Evolutionary conservation across 2,329 filamentous ascomycete species (phyloP), one percentile per base, ranked within the genome.

Genomic region (Metarhizium guizhouense): DNA sequence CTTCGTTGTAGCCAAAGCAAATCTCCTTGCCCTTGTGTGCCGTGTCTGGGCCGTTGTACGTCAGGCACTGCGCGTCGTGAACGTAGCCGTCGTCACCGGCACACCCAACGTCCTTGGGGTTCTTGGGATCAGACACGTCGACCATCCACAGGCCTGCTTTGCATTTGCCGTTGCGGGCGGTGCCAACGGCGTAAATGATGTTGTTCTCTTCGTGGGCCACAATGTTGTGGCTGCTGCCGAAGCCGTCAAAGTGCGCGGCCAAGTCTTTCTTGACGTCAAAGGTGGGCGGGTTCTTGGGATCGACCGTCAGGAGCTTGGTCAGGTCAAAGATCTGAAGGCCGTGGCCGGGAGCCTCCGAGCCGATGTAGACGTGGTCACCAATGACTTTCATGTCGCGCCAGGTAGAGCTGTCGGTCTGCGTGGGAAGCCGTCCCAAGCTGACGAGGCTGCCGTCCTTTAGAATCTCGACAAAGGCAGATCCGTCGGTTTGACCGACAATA

Each of bases 321-420:
- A 84, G 73, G 61, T 86, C 82, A 56, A 86, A 86, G 64, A 86
- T 78, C 66, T 86, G 83, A n/a, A 86, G 74, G 25, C 80, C 79
- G 60, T 85, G 82, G 45, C 68, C 66, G 6, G 65, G 62, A 1
- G 79, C 77, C 60, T 76, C 73, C 20, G 70, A 72, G 30, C 73
- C 73, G 13, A 76, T 72, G 57, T 74, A 63, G 32, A 63, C 65
- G 51, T 67, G 68, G 62, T 70, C 61, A 53, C 66, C 64, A 56
- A 70, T 73, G 1, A 72, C 70, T 32, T 70, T 69, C 61, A 75
- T 74, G 59, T 76, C 73, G 6, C 73, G 68, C 73, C 73, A 76
- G 2, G 63, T 57, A 1, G 65, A 66, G 1, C 65, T 62, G 4
- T 59, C 59, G 3, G 71, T 72, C 53, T 76, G 71, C 43, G 75